phyloP scores from a whole-genome alignment of 768 basidiomycete species.

The Lactarius trivialis region DNA sequence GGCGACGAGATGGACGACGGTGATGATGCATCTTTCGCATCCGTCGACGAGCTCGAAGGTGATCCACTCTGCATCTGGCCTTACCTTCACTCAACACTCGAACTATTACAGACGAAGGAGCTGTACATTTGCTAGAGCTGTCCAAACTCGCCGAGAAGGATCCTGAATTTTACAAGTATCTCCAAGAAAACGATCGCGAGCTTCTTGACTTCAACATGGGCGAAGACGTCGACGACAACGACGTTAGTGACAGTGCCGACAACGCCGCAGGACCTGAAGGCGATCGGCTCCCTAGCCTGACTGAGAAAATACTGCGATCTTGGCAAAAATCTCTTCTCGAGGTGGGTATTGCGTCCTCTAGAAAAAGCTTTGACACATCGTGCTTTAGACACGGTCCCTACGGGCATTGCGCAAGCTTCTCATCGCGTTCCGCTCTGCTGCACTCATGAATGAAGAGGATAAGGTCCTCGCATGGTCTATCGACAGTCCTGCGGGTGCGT shows the following conservation, averaged over 20 bases:
- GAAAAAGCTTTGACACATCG: neutral
- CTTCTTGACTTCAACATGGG: slow-evolving; percentile 67
- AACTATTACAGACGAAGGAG: slow-evolving; percentile 52
- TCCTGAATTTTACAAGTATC: slow-evolving; percentile 98
- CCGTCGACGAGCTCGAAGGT: slow-evolving; percentile 75
- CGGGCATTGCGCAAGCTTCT: slow-evolving; percentile 77
- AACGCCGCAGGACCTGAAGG: slow-evolving; percentile 43
- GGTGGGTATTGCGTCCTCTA: slow-evolving; percentile 35
- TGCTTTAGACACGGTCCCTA: slow-evolving; percentile 69
- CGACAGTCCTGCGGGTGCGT: slow-evolving; percentile 66
- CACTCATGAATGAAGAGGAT: slow-evolving; percentile 81
- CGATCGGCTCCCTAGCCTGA: slow-evolving; percentile 49
- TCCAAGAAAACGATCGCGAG: slow-evolving; percentile 91
- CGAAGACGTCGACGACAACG: slow-evolving; percentile 37
- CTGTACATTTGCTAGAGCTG: slow-evolving; percentile 71
- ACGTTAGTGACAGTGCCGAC: slow-evolving; percentile 40
- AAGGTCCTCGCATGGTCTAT: slow-evolving; percentile 80
- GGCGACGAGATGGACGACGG: slow-evolving; percentile 42
- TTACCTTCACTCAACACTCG: slow-evolving; percentile 2
- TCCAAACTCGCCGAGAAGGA: slow-evolving; percentile 90
- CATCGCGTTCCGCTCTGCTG: slow-evolving; percentile 87
- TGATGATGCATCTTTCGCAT: slow-evolving; percentile 65
- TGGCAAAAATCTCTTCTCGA: slow-evolving; percentile 91
- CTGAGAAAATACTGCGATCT: slow-evolving; percentile 56
- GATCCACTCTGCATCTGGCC: neutral